phyloP scores from a whole-genome alignment of 2,329 filamentous ascomycete genomes.

The Colletotrichum liriopes region DNA sequence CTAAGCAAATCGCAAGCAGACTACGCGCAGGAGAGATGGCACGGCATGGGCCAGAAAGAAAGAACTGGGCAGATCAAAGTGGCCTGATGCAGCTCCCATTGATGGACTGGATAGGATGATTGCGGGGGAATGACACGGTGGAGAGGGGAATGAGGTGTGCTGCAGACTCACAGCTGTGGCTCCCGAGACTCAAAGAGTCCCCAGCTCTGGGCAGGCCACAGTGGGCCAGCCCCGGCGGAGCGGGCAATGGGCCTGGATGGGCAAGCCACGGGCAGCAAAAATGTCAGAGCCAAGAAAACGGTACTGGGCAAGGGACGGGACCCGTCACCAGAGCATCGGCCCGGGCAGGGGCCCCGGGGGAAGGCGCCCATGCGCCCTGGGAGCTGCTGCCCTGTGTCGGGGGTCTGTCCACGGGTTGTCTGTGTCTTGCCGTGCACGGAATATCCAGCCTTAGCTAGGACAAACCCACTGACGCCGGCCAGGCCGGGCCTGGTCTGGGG shows the following conservation, averaged over 20 bases:
- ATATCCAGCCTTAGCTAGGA: slow-evolving; percentile 32
- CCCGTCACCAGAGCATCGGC: slow-evolving; percentile 17
- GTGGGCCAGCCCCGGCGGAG: slow-evolving; percentile 15
- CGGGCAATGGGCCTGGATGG: background rate
- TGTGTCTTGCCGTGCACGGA: slow-evolving; percentile 20
- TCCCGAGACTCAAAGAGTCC: background rate
- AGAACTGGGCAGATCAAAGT: slow-evolving; percentile 32
- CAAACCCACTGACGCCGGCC: slow-evolving; percentile 26
- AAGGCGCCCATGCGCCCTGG: background rate
- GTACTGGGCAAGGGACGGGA: background rate
- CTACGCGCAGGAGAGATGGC: slow-evolving; percentile 4
- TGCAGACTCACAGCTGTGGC: slow-evolving; percentile 5
- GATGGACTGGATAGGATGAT: slow-evolving; percentile 36
- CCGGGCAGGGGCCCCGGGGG: background rate
- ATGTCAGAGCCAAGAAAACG: background rate
- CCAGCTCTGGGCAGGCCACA: background rate
- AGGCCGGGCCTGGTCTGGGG: slow-evolving; percentile 13
- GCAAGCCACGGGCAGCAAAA: background rate
- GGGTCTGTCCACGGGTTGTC: background rate
- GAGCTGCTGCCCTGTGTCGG: slow-evolving; percentile 9
- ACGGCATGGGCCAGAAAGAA: slow-evolving; percentile 25
- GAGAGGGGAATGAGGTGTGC: slow-evolving; percentile 15
- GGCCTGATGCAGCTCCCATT: slow-evolving; percentile 42
- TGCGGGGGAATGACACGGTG: slow-evolving; percentile 37
- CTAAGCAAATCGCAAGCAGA: slow-evolving; percentile 19